Base-by-base conservation (phyloP, 495 filamentous ascomycete species). In the Amorphotheca resinae region DNA sequence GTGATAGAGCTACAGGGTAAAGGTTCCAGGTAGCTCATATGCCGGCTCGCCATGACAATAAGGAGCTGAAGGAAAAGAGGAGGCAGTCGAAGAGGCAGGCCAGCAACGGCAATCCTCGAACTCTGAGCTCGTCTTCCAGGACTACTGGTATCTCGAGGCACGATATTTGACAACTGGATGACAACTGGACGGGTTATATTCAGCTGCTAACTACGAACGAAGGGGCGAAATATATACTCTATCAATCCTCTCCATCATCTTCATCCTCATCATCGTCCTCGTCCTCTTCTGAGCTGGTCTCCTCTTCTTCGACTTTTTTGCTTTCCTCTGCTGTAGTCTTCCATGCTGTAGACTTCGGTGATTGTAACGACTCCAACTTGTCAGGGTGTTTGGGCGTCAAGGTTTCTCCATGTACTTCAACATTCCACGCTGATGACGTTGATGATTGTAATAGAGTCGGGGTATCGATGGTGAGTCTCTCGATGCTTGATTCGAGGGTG, bases 311-410 rank as follows among this genome's bases (percentile, higher is more conserved):
- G 12, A 52, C 33, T 46, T 47, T 23, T 22, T 49, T 40, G 16
- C 54, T 50, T 11, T 52, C 52, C 32, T 56, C 55, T 22, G 50
- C 64, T 9, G 51, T 58, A n/a, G 63, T 59, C 49, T 63, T 61
- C 68, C 67, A 71, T 6, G 56, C 60, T 7, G 59, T 62, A 36
- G 59, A 58, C 20, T 56, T 68, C 22, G 69, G 66, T 39, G 59
- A 64, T 50, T 72, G 69, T 41, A 70, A 34, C 12, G 60, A 52
- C 20, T 50, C 38, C 5, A 54, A 16, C 23, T 34, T 36, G 2
- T 50, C 43, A 22, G 42, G 33, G 17, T 39, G 14, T 25, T 18
- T 15, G 42, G 52, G 21, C 17, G 28, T 44, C 28, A 25, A 35
- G 26, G 22, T 45, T 23, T 31, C 26, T 20, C 14, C 30, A 22